Base-by-base conservation (phyloP, 108 stramenopile species). In the Cyclotella choctawhatcheeana region DNA sequence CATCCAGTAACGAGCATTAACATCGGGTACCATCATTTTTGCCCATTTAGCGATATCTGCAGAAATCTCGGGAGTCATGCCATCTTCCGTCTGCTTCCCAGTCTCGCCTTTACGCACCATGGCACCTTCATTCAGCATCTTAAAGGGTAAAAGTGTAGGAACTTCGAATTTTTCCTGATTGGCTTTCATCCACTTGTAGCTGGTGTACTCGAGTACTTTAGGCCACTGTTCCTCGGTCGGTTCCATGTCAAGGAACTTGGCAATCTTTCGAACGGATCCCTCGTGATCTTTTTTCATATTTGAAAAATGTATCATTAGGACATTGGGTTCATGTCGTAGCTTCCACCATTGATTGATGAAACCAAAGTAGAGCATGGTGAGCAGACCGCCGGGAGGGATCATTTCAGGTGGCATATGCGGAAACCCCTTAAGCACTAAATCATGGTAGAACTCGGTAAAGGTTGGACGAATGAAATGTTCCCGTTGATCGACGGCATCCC, bases 271-370 rank as follows among this genome's bases (percentile, higher is more conserved):
- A 13, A 71, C 21, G 29, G 59, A 44, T 18, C 45, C 70, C 22
- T 71, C 70, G 59, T 71, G 70, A 50, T 71, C 70, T 16, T 52
- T 54, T 4, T 32, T 21, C 70, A 71, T 71, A 21, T 71, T 59
- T 3, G 47, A 31, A 61, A 47, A 71, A 33, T 71, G 58, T 5
- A 71, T 32, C 29, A 71, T 31, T 1, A 71, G 12, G 12, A 71
- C 53, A 47, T 71, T 71, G 44, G 43, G 47, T 34, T 71, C 62
- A 47, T 71, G 8, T 3, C 59, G 37, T 7, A 71, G 59, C 59
- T 45, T 18, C 70, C 58, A 61, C 70, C 70, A 71, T 26, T 35
- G 31, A 13, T 26, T 32, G 13, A 55, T 44, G 32, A 71, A 71
- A 27, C n/a, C 18, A 61, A 71, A 71, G 3, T 61, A 43, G 6